Conservation (phyloP, 352 stramenopile species). For the Phytophthora chlamydospora region DNA sequence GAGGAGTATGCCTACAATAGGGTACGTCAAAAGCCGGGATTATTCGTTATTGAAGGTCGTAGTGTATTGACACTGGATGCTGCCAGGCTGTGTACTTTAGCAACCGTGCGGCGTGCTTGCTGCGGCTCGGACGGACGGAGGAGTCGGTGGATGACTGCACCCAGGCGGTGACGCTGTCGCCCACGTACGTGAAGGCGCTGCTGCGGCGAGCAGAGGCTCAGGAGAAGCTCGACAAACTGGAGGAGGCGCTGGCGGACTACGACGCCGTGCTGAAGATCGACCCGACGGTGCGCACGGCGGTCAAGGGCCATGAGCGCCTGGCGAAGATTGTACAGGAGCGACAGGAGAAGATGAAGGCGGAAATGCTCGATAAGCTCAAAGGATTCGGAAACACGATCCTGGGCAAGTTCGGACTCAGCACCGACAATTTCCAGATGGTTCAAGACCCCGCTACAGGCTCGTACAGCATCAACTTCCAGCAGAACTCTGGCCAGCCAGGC, state of each 20-base stretch:
- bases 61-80: constrained; percentile 40
- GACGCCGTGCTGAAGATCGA: constrained; percentile 94
- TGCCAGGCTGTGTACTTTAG: constrained; percentile 89
- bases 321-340: constrained; percentile 93
- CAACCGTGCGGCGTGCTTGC: constrained; percentile 82
- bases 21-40: constrained; percentile 24
- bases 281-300: constrained; percentile 63
- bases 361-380: constrained; percentile 98
- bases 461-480: constrained; percentile 97
- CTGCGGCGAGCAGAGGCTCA: constrained; percentile 92
- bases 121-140: constrained; percentile 73
- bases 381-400: constrained; percentile 99
- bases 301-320: constrained; percentile 74
- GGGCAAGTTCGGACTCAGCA: constrained; percentile 98
- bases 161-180: constrained; percentile 93
- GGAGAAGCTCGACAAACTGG: constrained; percentile 93
- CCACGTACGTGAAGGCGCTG: constrained; percentile 96
- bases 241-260: constrained; percentile 93
- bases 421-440: constrained; percentile 99
- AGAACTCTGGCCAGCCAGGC: constrained; percentile 47
- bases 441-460: constrained; percentile 97
- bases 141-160: constrained; percentile 95
- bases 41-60: constrained; percentile 2
- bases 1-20: constrained; percentile 84
- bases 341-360: constrained; percentile 98